These are phyloP conservation scores for Zelopaecilomyces penicillatus DNA, from an alignment of 2,329 filamentous ascomycete genomes.

Conservation along the genomic window DNA sequence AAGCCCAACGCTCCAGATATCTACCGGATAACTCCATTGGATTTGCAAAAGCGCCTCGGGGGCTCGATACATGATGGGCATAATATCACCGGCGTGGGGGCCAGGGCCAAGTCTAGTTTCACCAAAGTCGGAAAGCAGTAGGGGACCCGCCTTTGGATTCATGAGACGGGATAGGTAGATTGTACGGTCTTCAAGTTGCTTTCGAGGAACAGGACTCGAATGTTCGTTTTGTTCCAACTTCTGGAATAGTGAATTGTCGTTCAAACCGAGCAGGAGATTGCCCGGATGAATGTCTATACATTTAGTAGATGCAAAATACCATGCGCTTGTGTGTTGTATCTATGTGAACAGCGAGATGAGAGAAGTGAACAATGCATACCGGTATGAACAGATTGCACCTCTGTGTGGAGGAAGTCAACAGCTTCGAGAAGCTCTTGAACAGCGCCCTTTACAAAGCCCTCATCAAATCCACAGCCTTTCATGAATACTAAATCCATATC, in stretches of 20 bases:
- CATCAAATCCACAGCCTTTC: constrained; percentile 15
- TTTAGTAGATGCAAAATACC: background rate
- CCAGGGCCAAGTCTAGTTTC: constrained; percentile 17
- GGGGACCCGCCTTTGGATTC: constrained; percentile 15
- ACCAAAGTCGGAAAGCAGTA: constrained; percentile 22
- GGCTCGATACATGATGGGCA: constrained; percentile 18
- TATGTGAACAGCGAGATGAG: too few relatives aligned
- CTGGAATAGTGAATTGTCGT: constrained; percentile 15
- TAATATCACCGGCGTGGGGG: constrained; percentile 20
- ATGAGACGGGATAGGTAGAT: constrained; percentile 20
- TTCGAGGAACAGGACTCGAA: constrained; percentile 15
- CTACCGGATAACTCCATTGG: constrained; percentile 17
- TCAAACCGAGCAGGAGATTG: constrained; percentile 16
- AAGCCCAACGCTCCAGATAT: constrained; percentile 22
- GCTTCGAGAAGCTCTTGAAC: constrained; percentile 22
- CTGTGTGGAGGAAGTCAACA: constrained; percentile 26
- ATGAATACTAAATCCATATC: constrained; percentile 24
- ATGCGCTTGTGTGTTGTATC: background rate
- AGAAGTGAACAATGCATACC: constrained; percentile 14
- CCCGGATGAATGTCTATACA: constrained; percentile 17
- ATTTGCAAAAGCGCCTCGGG: constrained; percentile 16
- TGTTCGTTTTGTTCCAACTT: constrained; percentile 15
- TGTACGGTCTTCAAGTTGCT: constrained; percentile 10
- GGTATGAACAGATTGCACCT: constrained; percentile 23
- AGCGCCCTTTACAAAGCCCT: constrained; percentile 22